Conservation (phyloP, 2,329 filamentous ascomycete genomes). For the Furcasterigmium furcatum region DNA sequence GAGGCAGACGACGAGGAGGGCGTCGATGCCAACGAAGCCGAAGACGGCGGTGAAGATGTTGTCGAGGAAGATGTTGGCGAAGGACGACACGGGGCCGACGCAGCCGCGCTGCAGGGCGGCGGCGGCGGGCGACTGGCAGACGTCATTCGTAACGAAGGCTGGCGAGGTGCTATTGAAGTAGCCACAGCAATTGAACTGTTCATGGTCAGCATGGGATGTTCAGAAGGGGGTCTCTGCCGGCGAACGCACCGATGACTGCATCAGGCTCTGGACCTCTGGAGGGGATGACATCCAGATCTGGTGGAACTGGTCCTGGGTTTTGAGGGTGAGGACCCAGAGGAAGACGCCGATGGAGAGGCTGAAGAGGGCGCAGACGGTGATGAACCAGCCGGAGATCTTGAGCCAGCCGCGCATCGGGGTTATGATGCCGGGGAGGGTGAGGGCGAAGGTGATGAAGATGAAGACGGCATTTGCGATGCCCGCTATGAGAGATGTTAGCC, state of each 20-base stretch:
- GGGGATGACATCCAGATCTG: conserved; percentile 59
- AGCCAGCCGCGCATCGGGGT: conserved; percentile 67
- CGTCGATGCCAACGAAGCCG: conserved; percentile 72
- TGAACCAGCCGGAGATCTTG: conserved; percentile 64
- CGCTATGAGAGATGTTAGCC: conserved; percentile 33
- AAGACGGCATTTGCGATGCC: conserved; percentile 71
- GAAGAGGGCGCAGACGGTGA: conserved; percentile 60
- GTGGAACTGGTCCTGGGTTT: conserved; percentile 59
- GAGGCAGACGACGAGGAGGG: conserved; percentile 64
- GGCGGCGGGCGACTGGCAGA: conserved; percentile 66
- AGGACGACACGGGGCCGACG: conserved; percentile 62
- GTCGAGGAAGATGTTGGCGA: conserved; percentile 70
- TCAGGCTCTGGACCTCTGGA: conserved; percentile 57
- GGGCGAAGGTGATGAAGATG: conserved; percentile 66
- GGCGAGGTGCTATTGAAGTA: conserved; percentile 71
- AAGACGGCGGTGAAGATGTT: conserved; percentile 77
- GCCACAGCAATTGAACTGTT: conserved; percentile 75
- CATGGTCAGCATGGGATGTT: not conserved
- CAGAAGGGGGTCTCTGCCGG: not conserved
- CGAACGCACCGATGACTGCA: conserved; percentile 65
- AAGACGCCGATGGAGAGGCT: conserved; percentile 63
- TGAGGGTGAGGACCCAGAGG: conserved; percentile 72
- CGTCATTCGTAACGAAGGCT: conserved; percentile 65
- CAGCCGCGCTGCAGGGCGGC: conserved; percentile 71
- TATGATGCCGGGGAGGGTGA: conserved; percentile 69